Conservation (phyloP, 306 rosid species). For the Lathyrus aphaca region DNA sequence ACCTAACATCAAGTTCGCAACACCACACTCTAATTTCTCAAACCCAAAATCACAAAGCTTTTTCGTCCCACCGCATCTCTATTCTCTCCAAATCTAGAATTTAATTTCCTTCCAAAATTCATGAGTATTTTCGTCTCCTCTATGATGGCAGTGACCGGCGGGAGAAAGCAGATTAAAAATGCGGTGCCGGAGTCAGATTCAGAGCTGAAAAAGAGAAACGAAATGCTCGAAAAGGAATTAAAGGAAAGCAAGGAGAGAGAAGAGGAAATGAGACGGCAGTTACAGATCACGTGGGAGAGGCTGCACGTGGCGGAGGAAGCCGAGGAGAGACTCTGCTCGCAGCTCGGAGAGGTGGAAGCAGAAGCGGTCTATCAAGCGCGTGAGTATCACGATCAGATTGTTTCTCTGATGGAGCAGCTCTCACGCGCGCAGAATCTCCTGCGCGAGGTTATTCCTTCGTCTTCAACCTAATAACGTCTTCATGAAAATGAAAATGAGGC, state of each 20-base stretch:
- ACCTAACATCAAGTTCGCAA: not conserved
- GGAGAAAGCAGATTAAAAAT: not conserved
- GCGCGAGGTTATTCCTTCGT: constrained; percentile 36
- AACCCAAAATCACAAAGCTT: not conserved
- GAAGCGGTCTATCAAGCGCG: constrained; percentile 80
- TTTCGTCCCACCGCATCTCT: not conserved
- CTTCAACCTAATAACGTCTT: not conserved
- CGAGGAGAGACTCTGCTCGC: constrained; percentile 90
- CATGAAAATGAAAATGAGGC: too few relatives aligned
- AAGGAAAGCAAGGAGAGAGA: constrained; percentile 71
- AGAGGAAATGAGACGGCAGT: constrained; percentile 60
- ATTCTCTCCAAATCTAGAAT: constrained; percentile 8
- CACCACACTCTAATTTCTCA: not conserved
- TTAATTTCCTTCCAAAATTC: not conserved
- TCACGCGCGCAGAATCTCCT: constrained; percentile 64
- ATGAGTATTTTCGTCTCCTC: constrained; percentile 7
- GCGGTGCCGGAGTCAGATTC: constrained; percentile 17
- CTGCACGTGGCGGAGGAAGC: constrained; percentile 86
- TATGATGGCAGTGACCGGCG: constrained; percentile 45
- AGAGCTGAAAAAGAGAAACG: constrained; percentile 61
- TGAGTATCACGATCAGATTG: constrained; percentile 58
- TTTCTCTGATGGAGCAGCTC: constrained; percentile 66
- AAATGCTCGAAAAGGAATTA: constrained; percentile 73
- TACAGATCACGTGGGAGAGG: constrained; percentile 58
- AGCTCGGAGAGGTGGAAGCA: constrained; percentile 88